Evolutionary conservation across 2,329 filamentous ascomycete species (phyloP).

Genomic region (Penicillium expansum): DNA sequence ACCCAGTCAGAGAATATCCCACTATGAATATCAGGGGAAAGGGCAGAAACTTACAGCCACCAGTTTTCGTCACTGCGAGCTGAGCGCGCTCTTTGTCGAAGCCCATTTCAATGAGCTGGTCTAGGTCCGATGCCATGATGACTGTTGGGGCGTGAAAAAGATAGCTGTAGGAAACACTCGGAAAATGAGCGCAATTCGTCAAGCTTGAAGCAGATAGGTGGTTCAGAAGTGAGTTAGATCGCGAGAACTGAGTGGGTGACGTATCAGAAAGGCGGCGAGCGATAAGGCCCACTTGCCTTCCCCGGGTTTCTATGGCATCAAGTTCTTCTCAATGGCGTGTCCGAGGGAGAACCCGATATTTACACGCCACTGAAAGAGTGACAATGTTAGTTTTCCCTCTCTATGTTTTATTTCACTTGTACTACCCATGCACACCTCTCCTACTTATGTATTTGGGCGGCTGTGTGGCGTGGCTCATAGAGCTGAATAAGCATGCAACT

Average conservation of each 20-base stretch:
- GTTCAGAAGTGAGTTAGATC: conserved; percentile 2
- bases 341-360: neutral
- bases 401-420: neutral
- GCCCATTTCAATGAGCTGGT: conserved; percentile 64
- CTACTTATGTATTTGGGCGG: neutral
- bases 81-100: conserved; percentile 81
- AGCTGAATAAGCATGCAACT: neutral
- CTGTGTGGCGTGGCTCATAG: neutral
- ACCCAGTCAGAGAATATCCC: conserved; percentile 12
- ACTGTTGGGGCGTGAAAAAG: neutral
- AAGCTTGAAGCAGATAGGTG: neutral
- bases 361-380: neutral
- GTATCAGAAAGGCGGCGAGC: conserved; percentile 30
- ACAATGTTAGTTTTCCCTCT: no score
- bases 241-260: conserved; percentile 27
- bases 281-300: conserved; percentile 18
- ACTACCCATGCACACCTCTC: neutral
- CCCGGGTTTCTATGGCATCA: conserved; percentile 7
- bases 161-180: neutral
- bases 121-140: conserved; percentile 52
- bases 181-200: neutral
- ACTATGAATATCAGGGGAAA: neutral
- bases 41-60: conserved; percentile 61
- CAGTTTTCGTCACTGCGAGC: conserved; percentile 78
- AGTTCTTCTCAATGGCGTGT: neutral